Evolutionary conservation across 2,329 filamentous ascomycete species (phyloP), one percentile per base, ranked within the genome.

Genomic region (Pseudogymnoascus verrucosus): DNA sequence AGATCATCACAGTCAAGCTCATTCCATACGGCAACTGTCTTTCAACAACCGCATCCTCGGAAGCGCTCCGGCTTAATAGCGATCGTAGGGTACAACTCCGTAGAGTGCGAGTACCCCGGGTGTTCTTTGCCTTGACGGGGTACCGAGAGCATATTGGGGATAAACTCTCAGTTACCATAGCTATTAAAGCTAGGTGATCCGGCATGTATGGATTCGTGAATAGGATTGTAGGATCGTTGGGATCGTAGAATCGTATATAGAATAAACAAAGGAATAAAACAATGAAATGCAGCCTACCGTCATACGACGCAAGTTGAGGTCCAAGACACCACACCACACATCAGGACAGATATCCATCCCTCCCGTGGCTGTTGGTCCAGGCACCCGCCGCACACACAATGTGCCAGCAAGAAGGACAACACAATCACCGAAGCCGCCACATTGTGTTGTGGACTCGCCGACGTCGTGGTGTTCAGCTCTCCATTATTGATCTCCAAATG

Each of bases 61-160:
- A 88, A 87, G 85, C 85, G 90, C 92, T 96, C 93, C 93, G 92
- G 93, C 93, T 97, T 96, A 96, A 95, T 96, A 89, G 91, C 88
- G 90, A 91, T 91, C 89, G 73, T 31, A 64, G 67, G 68, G 26
- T 36, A 31, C 47, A 63, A 54, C 40, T 57, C 62, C 62, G 59
- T 65, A 66, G 47, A 51, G 23, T 63, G 66, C 69, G 63, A 72
- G 68, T 66, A 66, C 76, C 51, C 51, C 28, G 28, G n/a, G 84
- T 84, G 75, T 77, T 96, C 84, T 96, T 81, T 89, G 92, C 91
- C 90, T 84, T 82, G 85, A 89, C 87, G 83, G 83, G 82, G 81
- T 89, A 95, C 91, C 89, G 90, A 91, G 84, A 84, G 80, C 82
- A 88, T 87, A 91, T 82, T 77, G 82, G 73, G 77, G 75, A 75